Percentiles rank a stretch among this genome's conserved stretches.
These are phyloP conservation scores for Ciborinia camelliae DNA, from an alignment of 2,329 filamentous ascomycete genomes.

Conservation along the genomic window DNA sequence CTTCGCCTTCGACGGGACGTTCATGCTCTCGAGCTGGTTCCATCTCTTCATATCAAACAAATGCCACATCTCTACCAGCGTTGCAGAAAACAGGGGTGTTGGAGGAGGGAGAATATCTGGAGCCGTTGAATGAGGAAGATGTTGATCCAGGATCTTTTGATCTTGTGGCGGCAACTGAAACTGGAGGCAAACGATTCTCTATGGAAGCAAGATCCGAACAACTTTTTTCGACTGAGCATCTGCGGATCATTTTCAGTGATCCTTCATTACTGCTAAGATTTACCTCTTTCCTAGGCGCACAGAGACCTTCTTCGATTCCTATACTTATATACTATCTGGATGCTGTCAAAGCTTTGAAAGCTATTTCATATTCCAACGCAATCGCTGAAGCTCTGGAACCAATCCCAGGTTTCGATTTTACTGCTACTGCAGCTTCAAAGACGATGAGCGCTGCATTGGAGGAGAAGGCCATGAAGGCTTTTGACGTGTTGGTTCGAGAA, in stretches of 20 bases:
- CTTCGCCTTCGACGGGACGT: constrained; percentile 25
- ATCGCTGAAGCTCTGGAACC: constrained; percentile 58
- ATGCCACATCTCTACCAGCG: constrained; percentile 32
- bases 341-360: constrained; percentile 65
- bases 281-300: constrained; percentile 60
- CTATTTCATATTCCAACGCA: constrained; percentile 68
- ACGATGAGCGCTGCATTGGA: constrained; percentile 59
- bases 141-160: constrained; percentile 53
- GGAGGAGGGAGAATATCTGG: constrained; percentile 52
- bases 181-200: constrained; percentile 44
- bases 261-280: constrained; percentile 62
- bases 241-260: constrained; percentile 62
- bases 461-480: constrained; percentile 61
- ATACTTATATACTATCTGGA: constrained; percentile 70
- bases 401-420: constrained; percentile 55
- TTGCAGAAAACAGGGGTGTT: constrained; percentile 31
- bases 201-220: constrained; percentile 63
- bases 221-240: constrained; percentile 63
- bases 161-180: constrained; percentile 46
- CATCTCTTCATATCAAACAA: constrained; percentile 32
- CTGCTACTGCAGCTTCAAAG: constrained; percentile 45
- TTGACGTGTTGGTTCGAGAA: constrained; percentile 61
- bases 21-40: constrained; percentile 29
- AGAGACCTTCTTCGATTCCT: constrained; percentile 60
- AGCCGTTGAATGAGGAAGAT: constrained; percentile 42